These are phyloP conservation scores for Zygnema cylindricum DNA, from an alignment of 139 green algal genomes.

Conservation along the genomic window DNA sequence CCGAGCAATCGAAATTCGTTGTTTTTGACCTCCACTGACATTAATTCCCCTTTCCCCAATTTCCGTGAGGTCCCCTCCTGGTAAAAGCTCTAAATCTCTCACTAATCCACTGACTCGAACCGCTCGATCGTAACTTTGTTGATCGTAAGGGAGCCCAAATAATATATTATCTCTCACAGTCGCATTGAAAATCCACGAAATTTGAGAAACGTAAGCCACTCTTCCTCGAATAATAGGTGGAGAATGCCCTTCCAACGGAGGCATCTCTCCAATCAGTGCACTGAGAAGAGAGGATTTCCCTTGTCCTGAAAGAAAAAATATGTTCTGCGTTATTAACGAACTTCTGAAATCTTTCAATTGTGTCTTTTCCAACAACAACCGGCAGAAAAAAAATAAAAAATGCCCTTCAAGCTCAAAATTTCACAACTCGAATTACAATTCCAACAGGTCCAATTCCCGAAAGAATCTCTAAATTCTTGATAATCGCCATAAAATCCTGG, in stretches of 20 bases:
- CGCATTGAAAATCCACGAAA: slow-evolving; percentile 70
- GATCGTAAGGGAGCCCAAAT: slow-evolving; percentile 63
- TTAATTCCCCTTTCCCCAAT: slow-evolving; percentile 77
- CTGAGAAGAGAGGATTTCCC: slow-evolving; percentile 56
- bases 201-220: slow-evolving; percentile 58
- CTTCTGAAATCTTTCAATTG: too few relatives aligned
- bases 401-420: too few relatives aligned
- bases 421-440: too few relatives aligned
- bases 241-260: neutral
- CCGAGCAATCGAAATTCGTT: slow-evolving; percentile 78
- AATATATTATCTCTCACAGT: slow-evolving; percentile 70
- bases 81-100: slow-evolving; percentile 69
- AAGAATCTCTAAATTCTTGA: too few relatives aligned
- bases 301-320: too few relatives aligned
- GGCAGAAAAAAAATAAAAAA: too few relatives aligned
- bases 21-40: slow-evolving; percentile 76
- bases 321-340: too few relatives aligned
- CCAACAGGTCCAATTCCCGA: too few relatives aligned
- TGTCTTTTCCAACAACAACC: too few relatives aligned
- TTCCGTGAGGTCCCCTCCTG: slow-evolving; percentile 77
- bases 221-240: slow-evolving; percentile 22
- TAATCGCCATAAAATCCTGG: too few relatives aligned
- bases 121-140: slow-evolving; percentile 47
- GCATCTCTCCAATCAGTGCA: slow-evolving; percentile 61
- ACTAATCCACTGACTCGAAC: slow-evolving; percentile 52